phyloP scores from a whole-genome alignment of 768 basidiomycete genomes.

The Hebeloma cylindrosporum region DNA sequence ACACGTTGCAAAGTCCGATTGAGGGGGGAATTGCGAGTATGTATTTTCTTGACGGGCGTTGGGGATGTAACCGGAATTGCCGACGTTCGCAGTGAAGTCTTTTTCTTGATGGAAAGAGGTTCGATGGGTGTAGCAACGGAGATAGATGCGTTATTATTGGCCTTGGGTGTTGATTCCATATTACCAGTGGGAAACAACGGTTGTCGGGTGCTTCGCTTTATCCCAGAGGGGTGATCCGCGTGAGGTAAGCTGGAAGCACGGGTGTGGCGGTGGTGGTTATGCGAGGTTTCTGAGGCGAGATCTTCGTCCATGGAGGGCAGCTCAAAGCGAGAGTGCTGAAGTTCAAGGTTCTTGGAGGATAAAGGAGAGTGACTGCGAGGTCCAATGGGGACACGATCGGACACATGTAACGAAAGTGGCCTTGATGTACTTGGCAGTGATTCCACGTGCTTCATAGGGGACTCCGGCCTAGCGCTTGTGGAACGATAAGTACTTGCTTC shows the following conservation, averaged over 20 bases:
- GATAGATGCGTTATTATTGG: slow-evolving; percentile 27
- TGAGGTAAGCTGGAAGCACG: slow-evolving; percentile 26
- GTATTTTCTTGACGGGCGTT: slow-evolving; percentile 38
- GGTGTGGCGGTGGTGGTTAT: slow-evolving; percentile 16
- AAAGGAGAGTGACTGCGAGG: slow-evolving; percentile 76
- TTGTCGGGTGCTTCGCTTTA: slow-evolving; percentile 74
- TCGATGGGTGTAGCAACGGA: slow-evolving; percentile 53
- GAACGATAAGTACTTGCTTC: slow-evolving; percentile 43
- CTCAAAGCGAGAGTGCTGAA: slow-evolving; percentile 26
- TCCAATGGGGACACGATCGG: slow-evolving; percentile 64
- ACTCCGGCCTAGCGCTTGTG: slow-evolving; percentile 48
- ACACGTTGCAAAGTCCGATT: slow-evolving; percentile 43
- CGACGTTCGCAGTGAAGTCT: slow-evolving; percentile 57
- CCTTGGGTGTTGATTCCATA: slow-evolving; percentile 54
- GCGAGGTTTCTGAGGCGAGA: slow-evolving; percentile 39
- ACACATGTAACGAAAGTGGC: slow-evolving; percentile 46
- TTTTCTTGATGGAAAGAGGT: slow-evolving; percentile 86
- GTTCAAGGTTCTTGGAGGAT: slow-evolving; percentile 43
- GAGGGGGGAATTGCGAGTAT: slow-evolving; percentile 54
- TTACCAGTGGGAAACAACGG: slow-evolving; percentile 57
- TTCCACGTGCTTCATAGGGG: slow-evolving; percentile 35
- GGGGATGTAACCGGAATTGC: slow-evolving; percentile 38
- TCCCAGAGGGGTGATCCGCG: slow-evolving; percentile 37
- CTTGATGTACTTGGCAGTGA: slow-evolving; percentile 40
- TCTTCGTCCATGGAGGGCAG: slow-evolving; percentile 49